Evolutionary conservation across 192 early-diverging fungal species (phyloP).

Genomic region (Entophlyctis helioformis): DNA sequence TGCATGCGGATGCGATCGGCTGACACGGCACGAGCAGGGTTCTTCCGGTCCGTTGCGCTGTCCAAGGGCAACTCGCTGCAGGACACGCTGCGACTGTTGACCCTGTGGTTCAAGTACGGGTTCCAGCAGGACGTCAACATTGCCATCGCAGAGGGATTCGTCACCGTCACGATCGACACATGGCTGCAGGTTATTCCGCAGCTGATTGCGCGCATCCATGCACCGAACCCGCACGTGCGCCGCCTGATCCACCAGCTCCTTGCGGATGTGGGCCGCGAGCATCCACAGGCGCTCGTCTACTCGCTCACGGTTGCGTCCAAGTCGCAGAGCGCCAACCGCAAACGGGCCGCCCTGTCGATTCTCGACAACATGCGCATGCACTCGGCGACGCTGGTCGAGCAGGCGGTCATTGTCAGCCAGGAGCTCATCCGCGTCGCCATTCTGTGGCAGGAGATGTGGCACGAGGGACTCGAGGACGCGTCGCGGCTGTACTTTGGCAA

Average conservation of each 20-base stretch:
- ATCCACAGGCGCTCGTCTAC: slow-evolving; percentile 96
- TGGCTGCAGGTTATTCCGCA: slow-evolving; percentile 99
- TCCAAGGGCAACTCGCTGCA: slow-evolving; percentile 80
- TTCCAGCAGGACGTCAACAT: slow-evolving; percentile 72
- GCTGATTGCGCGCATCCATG: slow-evolving; percentile 87
- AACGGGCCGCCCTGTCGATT: slow-evolving; percentile 68
- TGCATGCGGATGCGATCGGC: not conserved
- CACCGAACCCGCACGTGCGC: slow-evolving; percentile 61
- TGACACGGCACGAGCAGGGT: slow-evolving; percentile 35
- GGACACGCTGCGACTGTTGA: slow-evolving; percentile 85
- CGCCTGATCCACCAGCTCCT: slow-evolving; percentile 78
- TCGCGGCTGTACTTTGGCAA: slow-evolving; percentile 67
- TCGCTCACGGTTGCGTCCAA: slow-evolving; percentile 93
- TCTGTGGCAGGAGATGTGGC: slow-evolving; percentile 97
- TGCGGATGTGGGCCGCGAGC: slow-evolving; percentile 78
- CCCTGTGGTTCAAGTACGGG: slow-evolving; percentile 93
- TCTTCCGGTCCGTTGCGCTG: slow-evolving; percentile 85
- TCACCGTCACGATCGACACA: slow-evolving; percentile 72
- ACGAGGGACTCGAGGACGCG: slow-evolving; percentile 83
- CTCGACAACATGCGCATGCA: slow-evolving; percentile 86
- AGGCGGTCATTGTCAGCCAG: slow-evolving; percentile 85
- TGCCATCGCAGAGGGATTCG: slow-evolving; percentile 72
- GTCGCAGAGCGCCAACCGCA: slow-evolving; percentile 63
- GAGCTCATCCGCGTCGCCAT: slow-evolving; percentile 96
- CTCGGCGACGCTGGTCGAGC: slow-evolving; percentile 70